These are phyloP conservation scores for Macrophomina pseudophaseolina DNA, from an alignment of 2,329 filamentous ascomycete species.

Conservation along the genomic window DNA sequence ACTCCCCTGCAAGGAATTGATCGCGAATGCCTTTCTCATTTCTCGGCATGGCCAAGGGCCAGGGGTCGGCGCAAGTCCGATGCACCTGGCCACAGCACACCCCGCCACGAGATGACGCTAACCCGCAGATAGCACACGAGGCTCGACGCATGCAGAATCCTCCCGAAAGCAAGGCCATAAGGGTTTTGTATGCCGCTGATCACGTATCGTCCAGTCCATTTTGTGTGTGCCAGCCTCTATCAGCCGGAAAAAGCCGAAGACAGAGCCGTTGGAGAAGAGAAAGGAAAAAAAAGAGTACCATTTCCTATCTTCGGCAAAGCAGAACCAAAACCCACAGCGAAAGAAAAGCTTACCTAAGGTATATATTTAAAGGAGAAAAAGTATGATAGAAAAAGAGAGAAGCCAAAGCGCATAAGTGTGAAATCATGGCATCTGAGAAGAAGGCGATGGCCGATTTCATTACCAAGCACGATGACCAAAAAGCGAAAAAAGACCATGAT, in stretches of 20 bases:
- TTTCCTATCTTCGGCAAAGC: neutral
- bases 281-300: neutral
- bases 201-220: neutral
- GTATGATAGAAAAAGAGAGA: neutral
- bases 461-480: neutral
- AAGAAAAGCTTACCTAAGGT: neutral
- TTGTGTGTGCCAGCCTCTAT: neutral
- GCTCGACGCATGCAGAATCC: no score
- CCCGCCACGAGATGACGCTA: no score
- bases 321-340: neutral
- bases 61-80: no score
- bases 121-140: no score
- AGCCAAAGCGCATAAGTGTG: neutral
- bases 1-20: no score
- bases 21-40: no score
- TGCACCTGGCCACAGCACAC: no score
- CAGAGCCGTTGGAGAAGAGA: neutral
- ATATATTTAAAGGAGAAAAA: neutral
- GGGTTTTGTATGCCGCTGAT: no score
- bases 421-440: no score
- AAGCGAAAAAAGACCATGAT: neutral
- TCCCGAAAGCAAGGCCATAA: no score
- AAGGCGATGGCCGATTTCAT: no score
- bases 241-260: neutral
- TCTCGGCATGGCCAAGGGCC: no score